Percentiles rank a stretch among this genome's conserved stretches.
Evolutionary conservation across 768 basidiomycete genomes (phyloP).

Genomic region (Trametes elegans): DNA sequence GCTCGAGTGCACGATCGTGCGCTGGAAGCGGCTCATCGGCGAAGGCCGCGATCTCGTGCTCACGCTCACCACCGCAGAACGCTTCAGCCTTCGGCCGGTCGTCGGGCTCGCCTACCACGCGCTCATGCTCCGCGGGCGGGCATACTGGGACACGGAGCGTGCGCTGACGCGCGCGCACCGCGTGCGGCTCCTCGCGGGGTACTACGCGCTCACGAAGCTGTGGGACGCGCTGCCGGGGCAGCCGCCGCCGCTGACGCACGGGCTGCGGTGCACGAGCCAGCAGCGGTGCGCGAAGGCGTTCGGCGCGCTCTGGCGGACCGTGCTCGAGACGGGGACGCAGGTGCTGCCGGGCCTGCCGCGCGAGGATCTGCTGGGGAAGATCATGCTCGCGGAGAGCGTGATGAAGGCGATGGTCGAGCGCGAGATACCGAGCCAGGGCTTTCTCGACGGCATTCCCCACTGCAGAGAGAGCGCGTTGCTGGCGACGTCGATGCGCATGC

Average conservation of each 20-base stretch:
- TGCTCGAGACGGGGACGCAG: slow-evolving; percentile 38
- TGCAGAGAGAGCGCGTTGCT: slow-evolving; percentile 43
- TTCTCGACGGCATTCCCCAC: slow-evolving; percentile 42
- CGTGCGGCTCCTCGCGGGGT: slow-evolving; percentile 51
- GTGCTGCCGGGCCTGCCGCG: slow-evolving; percentile 38
- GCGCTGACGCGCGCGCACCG: slow-evolving; percentile 47
- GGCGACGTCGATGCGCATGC: slow-evolving; percentile 42
- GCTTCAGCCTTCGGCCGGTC: slow-evolving; percentile 43
- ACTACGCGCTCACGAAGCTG: slow-evolving; percentile 45
- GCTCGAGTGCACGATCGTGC: slow-evolving; percentile 38
- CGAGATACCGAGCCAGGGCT: slow-evolving; percentile 39
- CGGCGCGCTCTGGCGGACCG: slow-evolving; percentile 43
- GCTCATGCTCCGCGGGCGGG: slow-evolving; percentile 50
- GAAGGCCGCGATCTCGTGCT: slow-evolving; percentile 45
- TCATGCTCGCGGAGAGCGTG: slow-evolving; percentile 47
- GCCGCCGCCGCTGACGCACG: slow-evolving; percentile 44
- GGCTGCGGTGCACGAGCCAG: slow-evolving; percentile 39
- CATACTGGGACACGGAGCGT: slow-evolving; percentile 47
- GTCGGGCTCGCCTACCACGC: slow-evolving; percentile 51
- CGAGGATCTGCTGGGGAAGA: slow-evolving; percentile 44
- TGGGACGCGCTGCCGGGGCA: slow-evolving; percentile 43
- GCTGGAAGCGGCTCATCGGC: slow-evolving; percentile 48
- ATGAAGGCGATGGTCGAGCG: slow-evolving; percentile 46
- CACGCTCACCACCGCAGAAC: slow-evolving; percentile 46
- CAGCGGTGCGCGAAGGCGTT: slow-evolving; percentile 46